phyloP scores from a whole-genome alignment of 2,329 filamentous ascomycete genomes.

The Colletotrichum coccodes region DNA sequence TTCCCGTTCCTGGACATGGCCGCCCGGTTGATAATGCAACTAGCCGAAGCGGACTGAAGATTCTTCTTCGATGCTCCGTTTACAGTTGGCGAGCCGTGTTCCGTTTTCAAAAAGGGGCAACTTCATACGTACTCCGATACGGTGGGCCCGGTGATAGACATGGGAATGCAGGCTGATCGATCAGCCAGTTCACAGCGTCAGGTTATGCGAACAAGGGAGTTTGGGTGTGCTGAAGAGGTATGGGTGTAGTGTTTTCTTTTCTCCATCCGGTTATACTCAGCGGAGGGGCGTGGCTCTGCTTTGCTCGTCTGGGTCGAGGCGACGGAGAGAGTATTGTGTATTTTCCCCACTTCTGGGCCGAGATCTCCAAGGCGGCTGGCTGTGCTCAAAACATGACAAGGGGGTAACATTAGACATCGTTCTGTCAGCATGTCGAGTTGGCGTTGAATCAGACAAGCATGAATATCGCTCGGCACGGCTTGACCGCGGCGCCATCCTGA shows the following conservation, averaged over 20 bases:
- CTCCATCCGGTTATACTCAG: constrained; percentile 12
- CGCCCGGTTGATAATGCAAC: constrained; percentile 89
- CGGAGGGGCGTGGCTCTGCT: not conserved
- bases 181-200: constrained; percentile 20
- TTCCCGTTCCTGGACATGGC: constrained; percentile 97
- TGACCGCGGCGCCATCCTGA: constrained; percentile 1
- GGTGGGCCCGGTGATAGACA: constrained; percentile 19
- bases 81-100: constrained; percentile 1
- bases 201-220: constrained; percentile 26
- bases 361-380: not conserved
- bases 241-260: not conserved
- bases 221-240: constrained; percentile 20
- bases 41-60: constrained; percentile 79
- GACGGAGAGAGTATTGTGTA: not conserved
- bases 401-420: constrained; percentile 8
- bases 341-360: constrained; percentile 6
- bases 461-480: constrained; percentile 5
- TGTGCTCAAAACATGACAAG: constrained; percentile 15
- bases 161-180: constrained; percentile 10
- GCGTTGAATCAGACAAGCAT: constrained; percentile 14
- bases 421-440: constrained; percentile 10
- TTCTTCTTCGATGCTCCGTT: not conserved
- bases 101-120: constrained; percentile 14
- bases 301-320: not conserved
- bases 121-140: constrained; percentile 16